Percentiles rank a stretch among this genome's conserved stretches.
phyloP scores from a whole-genome alignment of 306 rosid genomes.

The barrel medic (Medicago truncatula) region MtrunA17r5.0-ANR NC_053048.1:25200501-25201000 shows the following conservation, averaged over 20 bases:
- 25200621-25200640: too few species aligned
- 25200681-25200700: not conserved
- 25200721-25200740: not conserved
- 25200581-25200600: not conserved
- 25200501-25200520: too few species aligned
- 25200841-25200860: not conserved
- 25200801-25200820: not conserved
- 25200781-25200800: constrained; percentile 32
- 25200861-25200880: constrained; percentile 21
- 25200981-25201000: constrained; percentile 16
- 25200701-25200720: constrained; percentile 16
- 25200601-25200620: not conserved
- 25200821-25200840: constrained; percentile 5
- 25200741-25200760: not conserved
- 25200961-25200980: not conserved
- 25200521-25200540: too few species aligned
- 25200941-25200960: constrained; percentile 11
- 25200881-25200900: not conserved
- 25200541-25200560: not conserved
- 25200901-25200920: not conserved
- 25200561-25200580: not conserved
- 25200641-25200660: too few species aligned
- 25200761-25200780: constrained; percentile 1
- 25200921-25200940: constrained; percentile 18
- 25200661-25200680: not conserved